Evolutionary conservation across 495 filamentous ascomycete genomes (phyloP), one percentile per base, ranked within the genome.

Genomic region (Hypoxylon cercidicola): DNA sequence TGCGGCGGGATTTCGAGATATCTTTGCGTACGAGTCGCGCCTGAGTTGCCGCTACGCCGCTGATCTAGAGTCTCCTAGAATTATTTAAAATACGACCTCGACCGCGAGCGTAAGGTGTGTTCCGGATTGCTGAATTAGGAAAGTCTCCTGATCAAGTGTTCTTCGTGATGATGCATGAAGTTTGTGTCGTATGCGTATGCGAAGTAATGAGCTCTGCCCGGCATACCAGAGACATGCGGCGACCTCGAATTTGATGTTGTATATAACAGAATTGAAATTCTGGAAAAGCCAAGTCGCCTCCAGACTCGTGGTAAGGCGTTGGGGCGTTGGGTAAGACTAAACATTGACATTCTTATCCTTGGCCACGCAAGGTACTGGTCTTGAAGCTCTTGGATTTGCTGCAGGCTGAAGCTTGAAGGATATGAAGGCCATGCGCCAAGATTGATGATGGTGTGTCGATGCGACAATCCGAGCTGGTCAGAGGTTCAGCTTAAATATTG

Each of bases 301-400:
- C 21, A 32, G 50, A 43, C 30, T 46, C 34, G 19, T 6, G 55
- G 54, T 60, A 68, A 21, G 60, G 28, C 40, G 41, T 6, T 15
- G 40, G 15, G 16, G 16, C 40, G 13, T 40, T 40, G 37, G 28
- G 45, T n/a, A 10, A 50, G 55, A 44, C n/a, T 56, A 11, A 32
- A 32, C 30, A 10, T 43, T 11, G 28, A 18, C 21, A 40, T 55
- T n/a, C 34, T 11, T 4, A 46, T 49, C 16, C 59, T 63, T 68
- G 59, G 59, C 54, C 53, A 55, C 45, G 59, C 34, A 62, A 67
- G 64, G 64, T 62, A 67, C 64, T 20, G 28, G 30, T 34, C 40
- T 37, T 34, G 64, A 67, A 62, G 64, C 58, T 67, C 41, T 55
- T 59, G 54, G 62, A 68, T 68, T 49, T 68, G 48, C 64, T 50